Base-by-base conservation (phyloP, 805 yeast genomes). In the Groenewaldozyma tartarivorans region DNA sequence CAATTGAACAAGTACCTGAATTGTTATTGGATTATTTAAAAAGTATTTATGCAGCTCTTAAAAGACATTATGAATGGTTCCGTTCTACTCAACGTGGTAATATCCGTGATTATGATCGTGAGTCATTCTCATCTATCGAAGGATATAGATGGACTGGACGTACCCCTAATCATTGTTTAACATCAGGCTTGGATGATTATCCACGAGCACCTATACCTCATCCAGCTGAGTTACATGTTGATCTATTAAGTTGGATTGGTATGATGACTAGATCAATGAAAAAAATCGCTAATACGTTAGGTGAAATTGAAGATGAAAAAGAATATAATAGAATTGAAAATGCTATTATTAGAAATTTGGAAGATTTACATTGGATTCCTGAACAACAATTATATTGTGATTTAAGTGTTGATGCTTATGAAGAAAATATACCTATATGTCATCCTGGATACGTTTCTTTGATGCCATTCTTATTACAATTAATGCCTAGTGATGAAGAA, bases 101-200 rank as follows among this genome's bases (percentile, higher is more conserved):
- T 46, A 56, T 75, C 7, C 77, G 72, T 7, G 88, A 81, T 42
- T 83, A 83, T 61, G 88, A 74, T 29, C 69, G 94, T 48, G 64
- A 66, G 6, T 49, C 58, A 18, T 63, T 68, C 17, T 69, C 79
- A 3, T 45, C 56, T 18, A 55, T 58, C 5, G 95, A 87, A 56
- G 82, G 78, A 0, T 92, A 81, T 58, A 70, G 95, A 57, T 92
- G 98, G 98, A 73, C 86, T 44, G 98, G 97, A 4, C 75, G 97
- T 49, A 83, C 96, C 0, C 65, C 69, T 17, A 73, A 79, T 2
- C 96, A 85, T 53, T 83, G 95, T 57, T 67, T 90, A 40, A 92
- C 98, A 5, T 81, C 94, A 60, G 98, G 98, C 0, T 59, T 92
- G 29, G 98, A 92, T 60, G 98, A 92, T 56, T 92, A 88, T 55